Conservation (phyloP, 2,329 filamentous ascomycete species). For the Fusarium pseudoanthophilum region DNA sequence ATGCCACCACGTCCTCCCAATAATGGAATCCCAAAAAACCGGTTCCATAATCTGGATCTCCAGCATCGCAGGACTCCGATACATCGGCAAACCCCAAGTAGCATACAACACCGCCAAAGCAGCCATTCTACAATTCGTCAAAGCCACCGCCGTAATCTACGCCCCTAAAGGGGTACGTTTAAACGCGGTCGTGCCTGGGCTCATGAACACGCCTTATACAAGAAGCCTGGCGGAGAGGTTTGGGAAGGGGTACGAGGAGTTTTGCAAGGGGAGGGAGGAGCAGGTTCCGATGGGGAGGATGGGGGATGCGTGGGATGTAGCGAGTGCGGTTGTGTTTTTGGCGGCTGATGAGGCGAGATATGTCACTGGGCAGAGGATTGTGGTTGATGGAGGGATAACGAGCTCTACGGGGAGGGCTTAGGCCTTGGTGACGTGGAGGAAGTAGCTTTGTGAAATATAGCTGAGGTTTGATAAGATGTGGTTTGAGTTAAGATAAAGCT, state of each 20-base stretch:
- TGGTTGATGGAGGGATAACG: conserved; percentile 60
- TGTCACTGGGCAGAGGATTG: conserved; percentile 66
- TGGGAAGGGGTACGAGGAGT: conserved; percentile 58
- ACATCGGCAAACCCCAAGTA: conserved; percentile 61
- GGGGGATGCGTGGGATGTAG: conserved; percentile 69
- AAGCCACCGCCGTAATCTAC: conserved; percentile 62
- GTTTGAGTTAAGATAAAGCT: no score
- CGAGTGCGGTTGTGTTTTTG: conserved; percentile 66
- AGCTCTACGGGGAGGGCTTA: conserved; percentile 50
- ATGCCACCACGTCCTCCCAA: conserved; percentile 62
- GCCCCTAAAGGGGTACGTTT: conserved; percentile 58
- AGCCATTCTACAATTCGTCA: conserved; percentile 62
- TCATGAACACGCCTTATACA: conserved; percentile 66
- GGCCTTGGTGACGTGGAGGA: no score
- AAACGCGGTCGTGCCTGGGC: conserved; percentile 65
- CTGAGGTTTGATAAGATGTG: fast-evolving
- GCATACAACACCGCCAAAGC: conserved; percentile 65
- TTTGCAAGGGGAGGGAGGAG: conserved; percentile 60
- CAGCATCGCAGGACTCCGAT: conserved; percentile 63
- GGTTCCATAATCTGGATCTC: conserved; percentile 60
- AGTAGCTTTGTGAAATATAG: neutral
- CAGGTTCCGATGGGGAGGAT: conserved; percentile 70
- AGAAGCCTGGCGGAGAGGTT: conserved; percentile 57
- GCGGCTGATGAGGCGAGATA: conserved; percentile 68
- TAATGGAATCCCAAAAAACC: conserved; percentile 61